Evolutionary conservation across 441 rosid species (phyloP), one percentile per base, ranked within the genome.

Genomic region (Populus hybrid): DNA sequence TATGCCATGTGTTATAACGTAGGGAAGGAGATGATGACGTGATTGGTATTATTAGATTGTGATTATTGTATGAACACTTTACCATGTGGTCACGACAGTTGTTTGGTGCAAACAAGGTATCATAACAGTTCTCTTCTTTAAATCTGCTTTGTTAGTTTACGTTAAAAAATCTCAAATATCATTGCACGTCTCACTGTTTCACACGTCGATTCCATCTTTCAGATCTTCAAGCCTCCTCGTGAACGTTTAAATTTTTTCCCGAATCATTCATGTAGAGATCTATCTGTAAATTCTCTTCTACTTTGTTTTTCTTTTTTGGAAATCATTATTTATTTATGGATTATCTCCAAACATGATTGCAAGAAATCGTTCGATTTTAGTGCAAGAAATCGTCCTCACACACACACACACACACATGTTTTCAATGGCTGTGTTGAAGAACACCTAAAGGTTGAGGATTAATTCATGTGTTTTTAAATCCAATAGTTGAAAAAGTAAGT

Each of bases 101-200:
- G 84, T 77, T 57, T 78, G 67, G 81, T 66, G 76, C 74, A 71
- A 54, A 85, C 75, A 63, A 76, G 85, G 86, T 69, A 78, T 26
- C 69, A 54, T 77, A 67, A 42, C 81, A 77, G 69, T 61, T 76
- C 72, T 70, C 65, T 69, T 71, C 24, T 18, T 65, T 67, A 77
- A 79, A 74, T 40, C 26, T 20, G 50, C 59, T 54, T 80, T 59
- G 82, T 77, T 74, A 32, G 64, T 79, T 79, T 76, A 81, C 78
- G 75, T 76, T 46, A 76, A 74, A 76, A 78, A 77, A 70, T 23
- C 18, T 46, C 42, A 73, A 70, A 40, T 10, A 30, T 67, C 1
- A 12, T 14, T 46, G 57, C 57, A 20, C 4, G 9, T 67, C 38
- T 65, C 40, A 78, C 77, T 73, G 81, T 80, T 75, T 67, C 50